Base-by-base conservation (phyloP, 306 rosid species). In the Prosopis cineraria region DNA sequence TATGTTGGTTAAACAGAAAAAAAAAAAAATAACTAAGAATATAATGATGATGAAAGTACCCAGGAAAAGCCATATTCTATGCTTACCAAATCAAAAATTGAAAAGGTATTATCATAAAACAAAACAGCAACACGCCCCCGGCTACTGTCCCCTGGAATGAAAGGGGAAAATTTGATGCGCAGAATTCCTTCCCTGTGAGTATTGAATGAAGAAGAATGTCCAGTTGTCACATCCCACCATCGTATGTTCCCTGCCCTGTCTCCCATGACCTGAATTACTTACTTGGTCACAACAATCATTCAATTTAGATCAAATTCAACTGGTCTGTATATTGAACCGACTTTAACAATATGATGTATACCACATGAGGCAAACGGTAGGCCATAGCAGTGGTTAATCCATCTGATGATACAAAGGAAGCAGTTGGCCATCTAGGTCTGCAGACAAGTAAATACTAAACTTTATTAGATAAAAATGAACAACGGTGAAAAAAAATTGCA, bases 371-470 rank as follows among this genome's bases (percentile, higher is more conserved):
- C 87, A 91, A 84, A 74, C 99, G 98, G 80, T 95, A 95, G 39
- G 99, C 97, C 99, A 95, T 95, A 66, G 99, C 99, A 81, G 99
- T 91, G 82, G 88, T 87, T 75, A 93, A 81, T 86, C 99, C 98
- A 65, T 93, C 99, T 8, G 93, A 87, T 76, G 93, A 86, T 56
- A 90, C 91, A 84, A 93, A 93, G 53, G 99, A 89, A 76, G 98
- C 85, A 72, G 98, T 86, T 78, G 99, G 99, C 99, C 99, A 95
- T 79, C 93, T 95, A 31, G 99, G 99, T 88, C 99, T 95, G 88
- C 47, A 84, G 76, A 81, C 72, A 80, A 67, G 66, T 27, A 80
- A 41, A 48, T 66, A 24, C 58, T 50, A 82, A 69, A n/a, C 70
- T 66, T 60, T 40, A 77, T 86, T 71, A 87, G 89, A 87, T 76